phyloP scores from a whole-genome alignment of 2,329 filamentous ascomycete species.

The Juglanconis oblonga region DNA sequence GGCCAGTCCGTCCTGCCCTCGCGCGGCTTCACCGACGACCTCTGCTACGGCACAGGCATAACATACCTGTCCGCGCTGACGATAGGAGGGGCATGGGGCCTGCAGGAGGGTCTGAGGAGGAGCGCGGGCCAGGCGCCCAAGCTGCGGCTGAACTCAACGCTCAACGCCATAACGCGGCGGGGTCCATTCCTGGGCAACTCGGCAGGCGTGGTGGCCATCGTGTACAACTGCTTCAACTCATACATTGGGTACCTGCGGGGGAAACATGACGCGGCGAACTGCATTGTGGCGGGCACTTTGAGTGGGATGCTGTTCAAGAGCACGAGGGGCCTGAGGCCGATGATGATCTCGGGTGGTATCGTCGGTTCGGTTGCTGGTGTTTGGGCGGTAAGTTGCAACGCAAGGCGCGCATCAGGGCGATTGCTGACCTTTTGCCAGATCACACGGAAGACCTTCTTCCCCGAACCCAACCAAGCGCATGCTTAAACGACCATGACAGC shows the following conservation, averaged over 20 bases:
- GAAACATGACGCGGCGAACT: constrained; percentile 88
- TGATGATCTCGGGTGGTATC: constrained; percentile 91
- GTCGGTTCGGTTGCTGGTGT: constrained; percentile 80
- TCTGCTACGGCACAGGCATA: constrained; percentile 95
- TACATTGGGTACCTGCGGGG: constrained; percentile 75
- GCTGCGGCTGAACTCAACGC: constrained; percentile 86
- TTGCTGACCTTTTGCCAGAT: constrained; percentile 17
- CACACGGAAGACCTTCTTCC: constrained; percentile 25
- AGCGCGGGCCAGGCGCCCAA: constrained; percentile 78
- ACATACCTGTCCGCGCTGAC: constrained; percentile 88
- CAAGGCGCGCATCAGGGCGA: not conserved
- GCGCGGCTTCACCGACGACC: constrained; percentile 94
- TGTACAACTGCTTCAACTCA: constrained; percentile 92
- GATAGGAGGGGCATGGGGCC: constrained; percentile 85
- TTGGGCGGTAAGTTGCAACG: constrained; percentile 76
- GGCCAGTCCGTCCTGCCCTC: constrained; percentile 86
- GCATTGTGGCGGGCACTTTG: constrained; percentile 76
- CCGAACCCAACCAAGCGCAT: constrained; percentile 8
- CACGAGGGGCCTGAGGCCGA: constrained; percentile 82
- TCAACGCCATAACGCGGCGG: constrained; percentile 90
- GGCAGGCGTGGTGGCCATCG: constrained; percentile 90
- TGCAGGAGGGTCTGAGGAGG: constrained; percentile 83
- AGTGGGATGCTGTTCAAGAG: constrained; percentile 97
- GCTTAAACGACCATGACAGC: not conserved
- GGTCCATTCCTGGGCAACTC: constrained; percentile 96